Evolutionary conservation across 768 basidiomycete species (phyloP).

Genomic region (Leucosporidium yakuticum): DNA sequence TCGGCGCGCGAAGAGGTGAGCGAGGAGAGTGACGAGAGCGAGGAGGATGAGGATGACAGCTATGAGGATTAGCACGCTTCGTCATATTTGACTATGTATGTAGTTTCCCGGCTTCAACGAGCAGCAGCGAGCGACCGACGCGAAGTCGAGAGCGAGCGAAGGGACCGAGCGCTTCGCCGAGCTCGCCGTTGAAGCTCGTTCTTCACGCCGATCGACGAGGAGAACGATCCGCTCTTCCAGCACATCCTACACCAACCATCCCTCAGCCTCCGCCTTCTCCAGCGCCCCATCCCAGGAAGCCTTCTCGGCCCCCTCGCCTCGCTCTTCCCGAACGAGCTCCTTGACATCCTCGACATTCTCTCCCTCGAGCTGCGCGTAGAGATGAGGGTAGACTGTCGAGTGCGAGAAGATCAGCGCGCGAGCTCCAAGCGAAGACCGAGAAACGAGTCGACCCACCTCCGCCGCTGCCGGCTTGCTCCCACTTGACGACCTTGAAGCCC

Average conservation of each 20-base stretch:
- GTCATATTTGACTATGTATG: too few relatives aligned
- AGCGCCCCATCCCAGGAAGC: slow-evolving; percentile 38
- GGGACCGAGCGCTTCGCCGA: too few relatives aligned
- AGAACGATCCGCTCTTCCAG: too few relatives aligned
- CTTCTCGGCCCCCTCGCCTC: slow-evolving; percentile 22
- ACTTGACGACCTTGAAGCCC: slow-evolving; percentile 42
- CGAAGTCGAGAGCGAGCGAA: too few relatives aligned
- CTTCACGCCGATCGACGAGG: too few relatives aligned
- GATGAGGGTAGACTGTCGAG: slow-evolving; percentile 40
- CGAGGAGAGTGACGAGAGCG: too few relatives aligned
- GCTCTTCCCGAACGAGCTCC: slow-evolving; percentile 31
- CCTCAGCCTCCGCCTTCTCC: slow-evolving; percentile 32
- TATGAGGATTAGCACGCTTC: too few relatives aligned
- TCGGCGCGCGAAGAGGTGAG: too few relatives aligned
- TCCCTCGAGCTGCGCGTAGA: slow-evolving; percentile 43
- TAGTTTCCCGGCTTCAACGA: too few relatives aligned
- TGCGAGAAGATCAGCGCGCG: background rate
- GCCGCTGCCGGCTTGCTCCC: slow-evolving; percentile 32
- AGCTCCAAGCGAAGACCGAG: background rate
- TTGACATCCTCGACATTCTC: slow-evolving; percentile 43
- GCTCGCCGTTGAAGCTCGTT: too few relatives aligned
- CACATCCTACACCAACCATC: slow-evolving; percentile 33
- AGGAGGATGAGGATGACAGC: too few relatives aligned
- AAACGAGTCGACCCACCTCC: background rate
- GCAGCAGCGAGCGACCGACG: too few relatives aligned